Base-by-base conservation (phyloP, 768 basidiomycete species). In the Multifurca ochricompacta region DNA sequence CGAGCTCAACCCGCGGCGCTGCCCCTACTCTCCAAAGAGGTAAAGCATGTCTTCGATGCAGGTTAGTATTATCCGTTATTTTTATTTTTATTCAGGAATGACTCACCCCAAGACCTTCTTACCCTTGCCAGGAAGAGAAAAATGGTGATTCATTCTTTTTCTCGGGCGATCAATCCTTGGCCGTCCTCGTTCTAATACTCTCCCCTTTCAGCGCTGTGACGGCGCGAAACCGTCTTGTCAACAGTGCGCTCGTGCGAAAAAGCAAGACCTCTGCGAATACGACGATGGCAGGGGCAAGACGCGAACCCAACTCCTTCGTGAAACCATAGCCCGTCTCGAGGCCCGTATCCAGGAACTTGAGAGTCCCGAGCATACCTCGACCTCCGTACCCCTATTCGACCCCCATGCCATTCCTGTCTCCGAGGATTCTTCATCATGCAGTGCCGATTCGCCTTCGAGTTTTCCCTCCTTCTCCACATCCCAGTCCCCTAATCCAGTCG, bases 251-350 rank as follows among this genome's bases (percentile, higher is more conserved):
- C 81, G 83, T 48, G 86, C 86, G 39, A 89, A 89, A 75, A 88
- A 87, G 66, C 72, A 71, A 47, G 84, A 87, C 3, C 72, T 66
- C 10, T 90, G 87, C 68, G 84, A 86, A 63, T 90, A 89, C 66
- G 87, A 90, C 61, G 87, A 90, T 68, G 87, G 87, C 23, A 87
- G 84, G 71, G 84, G 85, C 45, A 89, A 88, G 72, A 88, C 85
- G 41, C 76, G 86, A 57, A 89, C 87, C 0, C 87, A 89, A 63
- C 67, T 88, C 46, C 76, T 90, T 53, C 81, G 85, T 53, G 87
- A 90, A 66, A 85, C 83, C 63, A 85, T 90, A 59, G 73, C 74
- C 40, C 80, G 80, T 35, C 80, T 89, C 52, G 86, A 90, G 66
- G 73, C 80, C 41, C 73, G 86, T 53, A 77, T 89, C 58, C 74